These are phyloP conservation scores for Colletotrichum orchidophilum DNA, from an alignment of 2,329 filamentous ascomycete species.

Conservation along the genomic window DNA sequence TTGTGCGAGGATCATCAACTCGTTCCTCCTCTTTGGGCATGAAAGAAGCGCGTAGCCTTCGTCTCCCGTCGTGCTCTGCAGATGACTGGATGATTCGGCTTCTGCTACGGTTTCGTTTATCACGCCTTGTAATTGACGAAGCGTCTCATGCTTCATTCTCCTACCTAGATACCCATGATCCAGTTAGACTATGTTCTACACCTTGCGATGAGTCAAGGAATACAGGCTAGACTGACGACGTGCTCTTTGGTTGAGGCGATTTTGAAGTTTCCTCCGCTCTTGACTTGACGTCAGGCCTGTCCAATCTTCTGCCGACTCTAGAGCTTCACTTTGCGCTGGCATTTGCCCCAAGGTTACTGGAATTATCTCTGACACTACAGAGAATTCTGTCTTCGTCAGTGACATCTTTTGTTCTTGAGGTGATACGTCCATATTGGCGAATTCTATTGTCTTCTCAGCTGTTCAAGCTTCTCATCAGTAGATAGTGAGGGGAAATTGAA, in stretches of 20 bases:
- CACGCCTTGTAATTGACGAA: neutral
- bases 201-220: neutral
- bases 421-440: neutral
- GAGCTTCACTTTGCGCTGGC: neutral
- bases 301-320: constrained; percentile 7
- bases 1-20: neutral
- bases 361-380: neutral
- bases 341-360: neutral
- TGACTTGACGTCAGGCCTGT: constrained; percentile 16
- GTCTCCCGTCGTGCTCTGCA: neutral
- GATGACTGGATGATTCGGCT: neutral
- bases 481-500: neutral
- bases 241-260: constrained; percentile 25
- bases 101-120: neutral
- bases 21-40: neutral
- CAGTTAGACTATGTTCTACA: neutral
- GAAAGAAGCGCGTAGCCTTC: neutral
- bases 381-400: neutral
- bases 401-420: neutral
- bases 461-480: neutral
- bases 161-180: neutral
- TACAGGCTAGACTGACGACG: constrained; percentile 2
- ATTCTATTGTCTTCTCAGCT: neutral
- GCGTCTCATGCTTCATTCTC: neutral
- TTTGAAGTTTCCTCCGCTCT: constrained; percentile 22